Conservation (phyloP, 2,329 filamentous ascomycete genomes). For the Lecanoromycetidae sp. region DNA sequence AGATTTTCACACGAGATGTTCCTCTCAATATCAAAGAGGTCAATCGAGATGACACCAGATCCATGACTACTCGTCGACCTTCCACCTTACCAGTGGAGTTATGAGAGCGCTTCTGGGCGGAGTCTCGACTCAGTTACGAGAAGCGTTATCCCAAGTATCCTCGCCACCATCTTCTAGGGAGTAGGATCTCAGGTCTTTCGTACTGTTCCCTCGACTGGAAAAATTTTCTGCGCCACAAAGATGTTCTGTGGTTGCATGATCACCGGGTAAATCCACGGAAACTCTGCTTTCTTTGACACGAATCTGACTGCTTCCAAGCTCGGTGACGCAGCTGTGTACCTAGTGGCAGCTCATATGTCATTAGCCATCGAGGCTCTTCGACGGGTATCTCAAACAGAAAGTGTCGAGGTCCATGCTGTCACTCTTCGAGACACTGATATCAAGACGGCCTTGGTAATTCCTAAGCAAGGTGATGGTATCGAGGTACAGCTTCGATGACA, state of each 20-base stretch:
- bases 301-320: not conserved
- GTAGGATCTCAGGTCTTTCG: not conserved
- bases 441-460: conserved; percentile 25
- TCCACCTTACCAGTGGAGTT: not conserved
- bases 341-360: not conserved
- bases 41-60: not conserved
- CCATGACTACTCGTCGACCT: not conserved
- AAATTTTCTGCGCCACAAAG: not conserved
- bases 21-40: not conserved
- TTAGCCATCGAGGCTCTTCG: not conserved
- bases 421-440: conserved; percentile 23
- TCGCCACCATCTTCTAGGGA: not conserved
- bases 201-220: not conserved
- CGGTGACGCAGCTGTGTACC: not conserved
- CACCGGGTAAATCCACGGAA: not conserved
- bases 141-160: not conserved
- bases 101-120: not conserved
- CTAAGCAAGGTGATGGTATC: conserved; percentile 17
- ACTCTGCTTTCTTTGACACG: no score
- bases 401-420: not conserved
- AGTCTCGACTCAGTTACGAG: not conserved
- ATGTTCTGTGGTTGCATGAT: not conserved
- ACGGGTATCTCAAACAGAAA: not conserved
- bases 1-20: not conserved
- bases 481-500: conserved; percentile 21